Percentiles rank a stretch among this genome's conserved stretches.
Conservation (phyloP, 768 basidiomycete species). For the Podaxis pistillaris region DNA sequence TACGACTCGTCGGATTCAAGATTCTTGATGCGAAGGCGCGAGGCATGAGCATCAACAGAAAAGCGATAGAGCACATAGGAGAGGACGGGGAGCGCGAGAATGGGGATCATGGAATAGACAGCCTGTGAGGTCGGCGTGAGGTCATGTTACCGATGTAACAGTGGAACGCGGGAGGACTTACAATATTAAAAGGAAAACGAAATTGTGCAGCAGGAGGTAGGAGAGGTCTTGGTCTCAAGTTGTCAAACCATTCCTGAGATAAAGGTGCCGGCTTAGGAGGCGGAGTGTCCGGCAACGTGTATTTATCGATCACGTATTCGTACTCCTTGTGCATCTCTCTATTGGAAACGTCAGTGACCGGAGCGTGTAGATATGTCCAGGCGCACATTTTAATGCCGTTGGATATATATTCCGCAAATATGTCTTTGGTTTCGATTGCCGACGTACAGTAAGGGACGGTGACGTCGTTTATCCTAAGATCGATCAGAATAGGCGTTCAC, state of each 20-base stretch:
- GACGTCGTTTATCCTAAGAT: slow-evolving; percentile 58
- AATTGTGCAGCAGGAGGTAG: slow-evolving; percentile 61
- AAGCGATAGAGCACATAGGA: slow-evolving; percentile 56
- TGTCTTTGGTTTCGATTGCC: slow-evolving; percentile 66
- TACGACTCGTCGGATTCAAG: slow-evolving; percentile 54
- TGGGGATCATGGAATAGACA: slow-evolving; percentile 54
- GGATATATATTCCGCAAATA: slow-evolving; percentile 52
- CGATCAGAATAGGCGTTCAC: background rate
- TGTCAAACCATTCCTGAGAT: slow-evolving; percentile 45
- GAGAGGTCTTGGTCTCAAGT: slow-evolving; percentile 38
- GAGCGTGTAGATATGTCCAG: background rate
- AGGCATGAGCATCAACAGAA: slow-evolving; percentile 53
- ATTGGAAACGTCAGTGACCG: slow-evolving; percentile 5
- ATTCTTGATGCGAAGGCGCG: slow-evolving; percentile 60
- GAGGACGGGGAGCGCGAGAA: slow-evolving; percentile 62
- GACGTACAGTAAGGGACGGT: slow-evolving; percentile 86
- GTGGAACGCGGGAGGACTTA: slow-evolving; percentile 31
- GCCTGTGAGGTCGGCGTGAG: slow-evolving; percentile 32
- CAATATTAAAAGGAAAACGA: slow-evolving; percentile 69
- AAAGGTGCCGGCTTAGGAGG: slow-evolving; percentile 41
- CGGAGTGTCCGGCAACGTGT: slow-evolving; percentile 41
- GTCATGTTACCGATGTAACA: background rate
- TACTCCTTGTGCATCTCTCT: slow-evolving; percentile 62
- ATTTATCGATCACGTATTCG: slow-evolving; percentile 53
- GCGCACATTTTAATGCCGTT: slow-evolving; percentile 66